Base-by-base conservation (phyloP, 352 stramenopile genomes). In the Pythium brachiatum region DNA sequence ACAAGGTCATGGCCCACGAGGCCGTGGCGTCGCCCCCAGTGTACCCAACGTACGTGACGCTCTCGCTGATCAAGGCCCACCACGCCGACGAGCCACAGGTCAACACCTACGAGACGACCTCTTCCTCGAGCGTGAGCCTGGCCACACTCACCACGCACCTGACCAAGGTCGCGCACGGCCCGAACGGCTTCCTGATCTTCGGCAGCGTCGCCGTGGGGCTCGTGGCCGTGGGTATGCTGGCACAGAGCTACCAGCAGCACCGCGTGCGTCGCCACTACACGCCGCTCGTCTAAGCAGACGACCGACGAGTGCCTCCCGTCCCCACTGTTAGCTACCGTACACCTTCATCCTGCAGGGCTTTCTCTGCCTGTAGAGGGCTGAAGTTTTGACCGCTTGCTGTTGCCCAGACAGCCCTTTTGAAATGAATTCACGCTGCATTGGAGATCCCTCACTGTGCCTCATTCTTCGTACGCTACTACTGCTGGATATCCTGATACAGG, bases 241-340 rank as follows among this genome's bases (percentile, higher is more conserved):
- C 68, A 29, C 76, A 78, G 50, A 74, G 68, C 44, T 78, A 73
- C 72, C 64, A 76, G 57, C 66, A 76, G 67, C 74, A 72, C 57
- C 74, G 70, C 46, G 63, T 69, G 60, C 78, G 75, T 69, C 70
- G 76, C 57, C 74, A 83, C 64, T 88, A 88, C 78, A 76, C 54
- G 47, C 76, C 39, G 58, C 74, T 88, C 2, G 57, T 79, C 6
- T 88, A 80, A 66, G 34, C n/a, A 16, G 47, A 7, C 23, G 2
- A 11, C 27, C 20, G 0, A 3, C 52, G 18, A 41, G 23, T 25
- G 6, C 15, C 39, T 47, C 39, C 23, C n/a, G 39, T 53, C 46
- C 5, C 29, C 29, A 34, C 29, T 34, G 29, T n/a, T n/a, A n/a
- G n/a, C 29, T 34, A 34, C 29, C 9, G 29, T 34, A n/a, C 29